A percentile compares a stretch with the other conserved stretches of the same genome.
Conservation (phyloP, 2,329 filamentous ascomycete species). For the Trichoderma sp. region DNA sequence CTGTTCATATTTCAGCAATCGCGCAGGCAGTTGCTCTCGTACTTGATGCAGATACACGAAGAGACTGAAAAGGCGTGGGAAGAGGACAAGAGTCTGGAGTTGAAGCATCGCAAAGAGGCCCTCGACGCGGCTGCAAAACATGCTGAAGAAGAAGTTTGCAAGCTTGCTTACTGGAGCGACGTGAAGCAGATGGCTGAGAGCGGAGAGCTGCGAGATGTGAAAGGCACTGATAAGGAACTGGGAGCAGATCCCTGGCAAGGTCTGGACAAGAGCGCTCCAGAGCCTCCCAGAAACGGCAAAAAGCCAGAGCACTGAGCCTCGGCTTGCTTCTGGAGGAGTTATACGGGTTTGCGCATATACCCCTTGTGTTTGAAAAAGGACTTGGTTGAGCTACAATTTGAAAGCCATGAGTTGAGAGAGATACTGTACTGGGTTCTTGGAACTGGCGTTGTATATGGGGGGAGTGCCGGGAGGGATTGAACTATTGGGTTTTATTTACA, state of each 20-base stretch:
- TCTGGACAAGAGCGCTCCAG: constrained; percentile 55
- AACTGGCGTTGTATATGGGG: neutral
- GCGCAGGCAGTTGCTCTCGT: constrained; percentile 71
- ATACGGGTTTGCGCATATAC: neutral
- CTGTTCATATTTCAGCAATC: constrained; percentile 89
- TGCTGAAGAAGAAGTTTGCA: constrained; percentile 77
- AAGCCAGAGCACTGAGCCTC: constrained; percentile 18
- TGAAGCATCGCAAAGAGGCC: constrained; percentile 58
- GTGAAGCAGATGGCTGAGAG: constrained; percentile 66
- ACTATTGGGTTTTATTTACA: neutral
- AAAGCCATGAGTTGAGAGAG: neutral
- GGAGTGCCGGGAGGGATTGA: neutral
- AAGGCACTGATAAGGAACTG: constrained; percentile 37
- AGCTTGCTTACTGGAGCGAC: constrained; percentile 86
- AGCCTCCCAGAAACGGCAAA: constrained; percentile 37
- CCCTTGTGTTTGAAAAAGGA: neutral
- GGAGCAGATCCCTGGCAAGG: constrained; percentile 49
- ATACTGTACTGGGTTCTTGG: neutral
- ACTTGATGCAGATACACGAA: constrained; percentile 61
- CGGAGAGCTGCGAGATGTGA: constrained; percentile 49
- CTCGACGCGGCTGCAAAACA: constrained; percentile 73
- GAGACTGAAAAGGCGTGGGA: constrained; percentile 44
- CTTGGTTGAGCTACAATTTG: neutral
- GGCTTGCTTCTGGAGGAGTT: neutral
- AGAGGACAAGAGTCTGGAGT: constrained; percentile 38